Percentiles rank a stretch among this genome's conserved stretches.
These are phyloP conservation scores for Sporobolus alterniflorus DNA, from an alignment of 202 grass and related monocot genomes.

Conservation along the genomic window DNA sequence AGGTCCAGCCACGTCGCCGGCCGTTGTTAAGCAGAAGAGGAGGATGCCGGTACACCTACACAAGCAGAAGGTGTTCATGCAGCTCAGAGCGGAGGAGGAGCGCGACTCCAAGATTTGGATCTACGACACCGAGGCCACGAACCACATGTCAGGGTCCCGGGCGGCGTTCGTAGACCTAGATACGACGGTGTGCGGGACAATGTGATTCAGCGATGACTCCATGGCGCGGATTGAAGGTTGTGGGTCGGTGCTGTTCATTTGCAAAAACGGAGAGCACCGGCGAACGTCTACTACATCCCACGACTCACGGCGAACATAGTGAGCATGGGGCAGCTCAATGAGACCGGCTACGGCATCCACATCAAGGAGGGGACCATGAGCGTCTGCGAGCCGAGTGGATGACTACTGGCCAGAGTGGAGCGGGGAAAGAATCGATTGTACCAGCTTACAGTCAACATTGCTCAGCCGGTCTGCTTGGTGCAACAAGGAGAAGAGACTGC, in stretches of 20 bases:
- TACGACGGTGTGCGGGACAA: fast-evolving
- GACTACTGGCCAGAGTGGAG: background rate
- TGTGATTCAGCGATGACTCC: background rate
- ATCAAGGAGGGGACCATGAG: background rate
- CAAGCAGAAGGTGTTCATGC: background rate
- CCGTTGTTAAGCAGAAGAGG: no score
- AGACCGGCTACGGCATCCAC: background rate
- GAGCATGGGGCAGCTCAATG: background rate
- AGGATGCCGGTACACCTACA: background rate
- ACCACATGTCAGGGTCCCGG: background rate
- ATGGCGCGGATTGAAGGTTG: background rate
- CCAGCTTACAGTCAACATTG: background rate
- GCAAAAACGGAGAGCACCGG: background rate
- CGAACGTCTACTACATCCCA: background rate
- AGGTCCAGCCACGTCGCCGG: no score
- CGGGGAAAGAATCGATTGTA: background rate
- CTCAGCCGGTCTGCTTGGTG: background rate
- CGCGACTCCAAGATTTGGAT: background rate
- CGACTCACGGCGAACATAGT: background rate
- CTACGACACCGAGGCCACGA: background rate
- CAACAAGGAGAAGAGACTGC: fast-evolving
- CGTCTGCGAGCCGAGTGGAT: background rate
- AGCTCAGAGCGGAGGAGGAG: background rate
- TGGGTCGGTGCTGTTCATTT: background rate
- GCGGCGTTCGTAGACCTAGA: background rate